phyloP scores from a whole-genome alignment of 2,329 filamentous ascomycete genomes.

The Cadophora malorum region DNA sequence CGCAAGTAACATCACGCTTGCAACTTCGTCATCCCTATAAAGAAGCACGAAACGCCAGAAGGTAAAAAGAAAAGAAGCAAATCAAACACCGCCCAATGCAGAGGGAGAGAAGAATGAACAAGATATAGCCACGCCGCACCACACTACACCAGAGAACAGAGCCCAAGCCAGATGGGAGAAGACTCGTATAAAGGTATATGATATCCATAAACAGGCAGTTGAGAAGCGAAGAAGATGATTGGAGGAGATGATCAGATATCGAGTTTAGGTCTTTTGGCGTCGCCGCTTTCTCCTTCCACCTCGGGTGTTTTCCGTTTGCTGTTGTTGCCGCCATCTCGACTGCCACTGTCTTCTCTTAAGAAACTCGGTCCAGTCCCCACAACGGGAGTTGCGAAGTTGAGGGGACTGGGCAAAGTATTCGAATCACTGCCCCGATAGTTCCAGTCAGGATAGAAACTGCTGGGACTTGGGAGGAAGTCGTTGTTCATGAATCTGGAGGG shows the following conservation, averaged over 20 bases:
- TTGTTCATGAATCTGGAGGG: conserved; percentile 90
- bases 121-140: not conserved
- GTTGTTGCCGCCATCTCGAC: conserved; percentile 35
- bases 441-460: conserved; percentile 93
- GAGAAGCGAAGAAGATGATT: conserved; percentile 8
- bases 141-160: conserved; percentile 2
- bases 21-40: not conserved
- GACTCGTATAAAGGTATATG: not conserved
- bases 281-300: conserved; percentile 36
- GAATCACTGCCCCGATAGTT: conserved; percentile 73
- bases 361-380: conserved; percentile 68
- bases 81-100: conserved; percentile 16
- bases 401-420: conserved; percentile 88
- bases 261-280: conserved; percentile 36
- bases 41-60: conserved; percentile 6
- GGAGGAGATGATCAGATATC: conserved; percentile 5
- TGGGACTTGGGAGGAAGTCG: conserved; percentile 87
- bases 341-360: conserved; percentile 58
- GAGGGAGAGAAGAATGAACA: not conserved
- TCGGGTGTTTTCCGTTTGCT: conserved; percentile 44
- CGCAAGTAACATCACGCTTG: conserved; percentile 10
- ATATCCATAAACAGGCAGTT: not conserved
- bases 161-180: conserved; percentile 9
- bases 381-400: conserved; percentile 89
- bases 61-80: not conserved